These are phyloP conservation scores for Phytophthora agathidicida DNA, from an alignment of 352 stramenopile species.

Conservation along the genomic window DNA sequence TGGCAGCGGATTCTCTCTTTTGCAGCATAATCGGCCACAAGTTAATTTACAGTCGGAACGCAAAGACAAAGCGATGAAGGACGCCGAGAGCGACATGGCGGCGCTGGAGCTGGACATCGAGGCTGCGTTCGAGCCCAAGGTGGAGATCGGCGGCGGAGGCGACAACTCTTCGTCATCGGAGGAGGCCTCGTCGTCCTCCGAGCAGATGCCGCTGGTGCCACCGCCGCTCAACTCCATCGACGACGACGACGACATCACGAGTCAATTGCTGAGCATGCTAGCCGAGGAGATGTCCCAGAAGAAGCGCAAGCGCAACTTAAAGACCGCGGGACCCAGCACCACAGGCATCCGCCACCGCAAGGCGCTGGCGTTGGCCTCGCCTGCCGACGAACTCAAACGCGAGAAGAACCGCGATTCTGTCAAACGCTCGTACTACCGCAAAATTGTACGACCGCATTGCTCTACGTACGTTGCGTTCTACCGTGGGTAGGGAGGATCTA, in stretches of 20 bases:
- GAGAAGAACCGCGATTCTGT: constrained; percentile 67
- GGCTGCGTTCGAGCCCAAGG: constrained; percentile 25
- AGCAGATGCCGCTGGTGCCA: constrained; percentile 20
- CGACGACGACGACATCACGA: constrained; percentile 51
- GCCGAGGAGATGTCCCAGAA: constrained; percentile 50
- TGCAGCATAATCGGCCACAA: not conserved
- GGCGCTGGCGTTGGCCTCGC: constrained; percentile 30
- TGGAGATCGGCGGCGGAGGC: constrained; percentile 19
- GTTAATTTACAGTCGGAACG: constrained; percentile 7
- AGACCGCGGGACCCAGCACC: constrained; percentile 27
- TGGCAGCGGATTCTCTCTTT: too few relatives aligned
- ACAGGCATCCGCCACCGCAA: constrained; percentile 33
- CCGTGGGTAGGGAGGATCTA: too few relatives aligned
- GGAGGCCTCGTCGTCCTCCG: constrained; percentile 30
- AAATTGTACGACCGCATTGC: constrained; percentile 36
- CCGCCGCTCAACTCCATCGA: constrained; percentile 27
- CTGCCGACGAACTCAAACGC: constrained; percentile 48
- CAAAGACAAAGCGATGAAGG: constrained; percentile 22
- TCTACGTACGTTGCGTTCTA: not conserved
- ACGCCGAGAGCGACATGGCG: constrained; percentile 36
- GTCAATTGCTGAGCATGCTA: constrained; percentile 47
- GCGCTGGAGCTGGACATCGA: constrained; percentile 35
- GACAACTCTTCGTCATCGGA: constrained; percentile 28
- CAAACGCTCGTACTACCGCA: constrained; percentile 60
- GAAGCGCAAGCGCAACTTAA: constrained; percentile 41